phyloP scores from a whole-genome alignment of 306 rosid genomes.

The Psophocarpus tetragonolobus region DNA sequence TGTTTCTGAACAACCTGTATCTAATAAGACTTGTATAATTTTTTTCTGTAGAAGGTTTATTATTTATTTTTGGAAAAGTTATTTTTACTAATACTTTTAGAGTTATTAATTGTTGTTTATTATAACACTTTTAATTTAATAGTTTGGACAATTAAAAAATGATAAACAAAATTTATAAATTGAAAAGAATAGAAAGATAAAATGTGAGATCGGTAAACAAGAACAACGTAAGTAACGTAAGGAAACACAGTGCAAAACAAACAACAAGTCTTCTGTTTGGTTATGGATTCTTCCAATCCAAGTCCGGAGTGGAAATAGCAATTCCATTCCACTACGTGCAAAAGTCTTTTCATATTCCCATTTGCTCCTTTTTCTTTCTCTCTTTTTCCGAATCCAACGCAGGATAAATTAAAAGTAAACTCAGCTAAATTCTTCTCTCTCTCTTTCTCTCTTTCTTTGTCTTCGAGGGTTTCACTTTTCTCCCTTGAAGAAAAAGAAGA shows the following conservation, averaged over 20 bases:
- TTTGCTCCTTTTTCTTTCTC: background rate
- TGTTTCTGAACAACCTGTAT: no score
- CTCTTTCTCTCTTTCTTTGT: background rate
- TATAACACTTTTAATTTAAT: no score
- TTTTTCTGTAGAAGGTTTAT: no score
- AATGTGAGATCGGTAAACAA: no score
- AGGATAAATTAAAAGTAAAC: background rate
- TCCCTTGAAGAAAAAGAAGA: constrained; percentile 8
- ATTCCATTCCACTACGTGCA: background rate
- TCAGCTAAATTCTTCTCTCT: background rate
- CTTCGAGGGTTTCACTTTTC: constrained; percentile 34
- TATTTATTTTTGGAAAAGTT: no score
- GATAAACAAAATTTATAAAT: no score
- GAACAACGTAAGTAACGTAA: no score
- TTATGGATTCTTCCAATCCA: background rate
- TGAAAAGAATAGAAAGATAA: no score
- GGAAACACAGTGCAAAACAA: background rate
- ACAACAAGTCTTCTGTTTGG: background rate
- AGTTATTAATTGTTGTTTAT: no score
- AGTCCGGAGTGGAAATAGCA: background rate
- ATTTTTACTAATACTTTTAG: no score
- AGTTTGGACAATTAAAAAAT: no score
- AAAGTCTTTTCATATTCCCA: background rate
- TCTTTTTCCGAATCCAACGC: background rate
- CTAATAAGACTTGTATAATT: no score